Percentiles rank a stretch among this genome's conserved stretches.
Conservation (phyloP, 2,329 filamentous ascomycete genomes). For the Botrytis medusae region DNA sequence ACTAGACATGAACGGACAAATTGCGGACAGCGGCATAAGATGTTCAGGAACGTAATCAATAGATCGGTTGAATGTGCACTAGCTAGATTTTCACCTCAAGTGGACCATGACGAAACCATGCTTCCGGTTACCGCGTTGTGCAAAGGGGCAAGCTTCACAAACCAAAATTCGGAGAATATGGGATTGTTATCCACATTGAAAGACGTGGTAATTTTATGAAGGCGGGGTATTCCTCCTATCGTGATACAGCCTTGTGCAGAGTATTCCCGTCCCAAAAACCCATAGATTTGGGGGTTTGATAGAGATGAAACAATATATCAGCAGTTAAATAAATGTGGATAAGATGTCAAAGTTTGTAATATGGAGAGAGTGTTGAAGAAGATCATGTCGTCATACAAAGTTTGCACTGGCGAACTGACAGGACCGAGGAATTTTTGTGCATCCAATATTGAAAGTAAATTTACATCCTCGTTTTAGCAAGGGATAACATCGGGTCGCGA, state of each 20-base stretch:
- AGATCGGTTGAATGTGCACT: background rate
- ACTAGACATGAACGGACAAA: background rate
- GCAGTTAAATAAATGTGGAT: background rate
- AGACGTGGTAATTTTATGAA: background rate
- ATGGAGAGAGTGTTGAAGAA: background rate
- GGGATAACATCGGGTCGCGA: background rate
- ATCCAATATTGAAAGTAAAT: background rate
- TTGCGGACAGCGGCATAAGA: background rate
- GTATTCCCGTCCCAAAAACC: background rate
- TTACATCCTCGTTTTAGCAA: background rate
- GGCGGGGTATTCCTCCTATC: background rate
- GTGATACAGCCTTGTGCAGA: background rate
- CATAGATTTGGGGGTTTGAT: background rate
- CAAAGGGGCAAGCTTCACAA: background rate
- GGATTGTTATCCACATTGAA: background rate
- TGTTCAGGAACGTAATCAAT: slow-evolving; percentile 19
- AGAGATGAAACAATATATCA: background rate
- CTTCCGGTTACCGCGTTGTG: background rate
- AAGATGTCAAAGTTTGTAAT: background rate
- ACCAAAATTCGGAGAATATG: background rate
- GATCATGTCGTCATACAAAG: background rate
- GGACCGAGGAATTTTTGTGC: background rate
- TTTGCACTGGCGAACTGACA: background rate
- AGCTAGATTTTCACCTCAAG: background rate
- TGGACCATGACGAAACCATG: slow-evolving; percentile 2